Percentiles rank a stretch among this genome's conserved stretches.
Conservation (phyloP, 2,329 filamentous ascomycete species). For the Xylariaceae sp. region DNA sequence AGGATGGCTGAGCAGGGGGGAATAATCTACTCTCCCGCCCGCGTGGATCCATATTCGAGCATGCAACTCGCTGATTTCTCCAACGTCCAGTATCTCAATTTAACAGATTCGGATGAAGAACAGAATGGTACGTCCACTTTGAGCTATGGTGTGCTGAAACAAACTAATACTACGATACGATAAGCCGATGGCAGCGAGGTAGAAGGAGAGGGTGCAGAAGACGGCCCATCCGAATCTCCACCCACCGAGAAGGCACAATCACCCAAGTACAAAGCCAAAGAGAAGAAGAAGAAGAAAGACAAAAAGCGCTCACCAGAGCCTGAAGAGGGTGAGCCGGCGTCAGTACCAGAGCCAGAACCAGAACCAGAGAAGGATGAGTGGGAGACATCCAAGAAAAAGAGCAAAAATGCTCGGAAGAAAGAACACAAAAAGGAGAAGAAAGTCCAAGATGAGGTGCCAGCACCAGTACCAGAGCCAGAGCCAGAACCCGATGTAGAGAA, state of each 20-base stretch:
- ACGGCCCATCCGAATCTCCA: slow-evolving; percentile 19
- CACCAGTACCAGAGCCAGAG: not conserved
- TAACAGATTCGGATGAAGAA: slow-evolving; percentile 29
- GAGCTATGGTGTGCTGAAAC: slow-evolving; percentile 9
- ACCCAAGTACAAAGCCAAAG: slow-evolving; percentile 19
- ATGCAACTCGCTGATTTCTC: slow-evolving; percentile 36
- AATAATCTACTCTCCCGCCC: slow-evolving; percentile 34
- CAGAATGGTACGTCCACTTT: slow-evolving; percentile 33
- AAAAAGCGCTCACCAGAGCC: slow-evolving; percentile 17
- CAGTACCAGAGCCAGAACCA: not conserved
- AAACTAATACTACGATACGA: slow-evolving; percentile 30
- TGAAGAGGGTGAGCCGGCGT: not conserved
- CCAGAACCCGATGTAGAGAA: slow-evolving; percentile 6
- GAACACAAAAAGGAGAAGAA: slow-evolving; percentile 19
- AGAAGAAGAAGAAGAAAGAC: slow-evolving; percentile 29
- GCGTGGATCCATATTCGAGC: slow-evolving; percentile 28
- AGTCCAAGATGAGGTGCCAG: not conserved
- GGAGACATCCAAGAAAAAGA: slow-evolving; percentile 13
- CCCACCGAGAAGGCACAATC: slow-evolving; percentile 6
- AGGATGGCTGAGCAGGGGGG: slow-evolving; percentile 36
- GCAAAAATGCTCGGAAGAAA: slow-evolving; percentile 20
- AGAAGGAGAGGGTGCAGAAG: slow-evolving; percentile 27
- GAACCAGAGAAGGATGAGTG: slow-evolving; percentile 14
- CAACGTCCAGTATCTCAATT: slow-evolving; percentile 27
- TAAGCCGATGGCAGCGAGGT: slow-evolving; percentile 28